Evolutionary conservation across 768 basidiomycete genomes (phyloP), one percentile per base, ranked within the genome.

Genomic region (Antrodiella citrinella): DNA sequence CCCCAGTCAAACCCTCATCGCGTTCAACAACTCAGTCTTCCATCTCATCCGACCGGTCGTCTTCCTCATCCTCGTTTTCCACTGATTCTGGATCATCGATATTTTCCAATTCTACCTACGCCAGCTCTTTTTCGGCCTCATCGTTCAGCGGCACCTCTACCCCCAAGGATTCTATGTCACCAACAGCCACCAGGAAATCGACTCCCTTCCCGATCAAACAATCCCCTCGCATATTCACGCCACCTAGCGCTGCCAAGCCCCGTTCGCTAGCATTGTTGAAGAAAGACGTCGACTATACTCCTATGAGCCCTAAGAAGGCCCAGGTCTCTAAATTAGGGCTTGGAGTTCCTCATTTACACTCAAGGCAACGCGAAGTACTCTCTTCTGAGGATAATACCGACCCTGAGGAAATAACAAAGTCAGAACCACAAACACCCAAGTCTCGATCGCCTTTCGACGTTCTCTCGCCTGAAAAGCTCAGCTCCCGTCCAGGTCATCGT

Each of bases 261-360:
- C 72, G 74, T 7, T 67, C 80, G 15, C 72, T 87, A 57, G 69
- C 80, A 65, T 77, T 87, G 80, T 70, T 91, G 21, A 73, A 70
- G 45, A 80, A 72, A 48, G 87, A 91, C 11, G 73, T 88, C 3
- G 87, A 90, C 47, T 90, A 78, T 50, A 74, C 79, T 19, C 88
- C 88, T 1, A 67, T 74, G 47, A 91, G 85, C 51, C 89, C 88
- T 0, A 73, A 80, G 65, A 88, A 78, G 71, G 63, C 57, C 44
- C 65, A 65, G 45, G 57, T 67, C 3, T 53, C 63, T 12, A 58
- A 62, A 10, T 56, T 72, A 12, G 69, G 65, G 1, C 56, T 66
- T 22, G 62, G 62, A 2, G 65, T 65, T 4, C 52, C 56, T 39
- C 50, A 57, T 41, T 23, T 57, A 13, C 51, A 55, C n/a, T 39